Evolutionary conservation across 2,329 filamentous ascomycete species (phyloP).

Genomic region (Nannizzia gypsea): DNA sequence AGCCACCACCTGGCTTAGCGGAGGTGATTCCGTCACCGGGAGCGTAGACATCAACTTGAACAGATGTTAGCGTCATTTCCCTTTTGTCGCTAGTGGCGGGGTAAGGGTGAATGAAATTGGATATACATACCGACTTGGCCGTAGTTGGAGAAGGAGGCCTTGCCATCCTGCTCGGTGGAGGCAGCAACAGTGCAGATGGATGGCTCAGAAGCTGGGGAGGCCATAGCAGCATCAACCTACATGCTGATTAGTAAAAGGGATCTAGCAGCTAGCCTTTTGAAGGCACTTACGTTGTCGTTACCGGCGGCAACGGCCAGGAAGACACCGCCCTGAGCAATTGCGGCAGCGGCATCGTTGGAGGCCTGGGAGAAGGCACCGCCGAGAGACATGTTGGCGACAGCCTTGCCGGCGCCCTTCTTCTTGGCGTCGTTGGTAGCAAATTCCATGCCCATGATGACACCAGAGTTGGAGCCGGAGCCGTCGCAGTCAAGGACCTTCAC

Average conservation of each 20-base stretch:
- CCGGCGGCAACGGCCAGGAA: constrained; percentile 33
- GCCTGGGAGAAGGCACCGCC: constrained; percentile 27
- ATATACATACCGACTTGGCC: constrained; percentile 14
- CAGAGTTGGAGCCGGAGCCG: constrained; percentile 35
- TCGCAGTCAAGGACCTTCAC: constrained; percentile 40
- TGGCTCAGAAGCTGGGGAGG: constrained; percentile 28
- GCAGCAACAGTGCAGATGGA: constrained; percentile 33
- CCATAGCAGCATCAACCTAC: neutral
- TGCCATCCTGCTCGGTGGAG: constrained; percentile 22
- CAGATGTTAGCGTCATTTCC: neutral
- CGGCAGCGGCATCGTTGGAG: constrained; percentile 29
- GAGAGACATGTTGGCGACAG: constrained; percentile 27
- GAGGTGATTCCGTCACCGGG: constrained; percentile 43
- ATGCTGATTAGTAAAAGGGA: neutral
- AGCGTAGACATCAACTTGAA: constrained; percentile 43
- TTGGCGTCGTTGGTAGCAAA: constrained; percentile 26
- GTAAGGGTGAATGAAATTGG: neutral
- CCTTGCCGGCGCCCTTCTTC: constrained; percentile 20
- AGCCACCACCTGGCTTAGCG: constrained; percentile 37
- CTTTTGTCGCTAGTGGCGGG: too few relatives aligned
- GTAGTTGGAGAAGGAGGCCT: constrained; percentile 33
- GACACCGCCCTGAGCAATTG: constrained; percentile 28
- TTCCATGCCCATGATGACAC: constrained; percentile 40
- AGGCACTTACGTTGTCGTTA: constrained; percentile 23
- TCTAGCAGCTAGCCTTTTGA: neutral